phyloP scores from a whole-genome alignment of 1,139 yeast species.

The Magnusiomyces tetraspermus region DNA sequence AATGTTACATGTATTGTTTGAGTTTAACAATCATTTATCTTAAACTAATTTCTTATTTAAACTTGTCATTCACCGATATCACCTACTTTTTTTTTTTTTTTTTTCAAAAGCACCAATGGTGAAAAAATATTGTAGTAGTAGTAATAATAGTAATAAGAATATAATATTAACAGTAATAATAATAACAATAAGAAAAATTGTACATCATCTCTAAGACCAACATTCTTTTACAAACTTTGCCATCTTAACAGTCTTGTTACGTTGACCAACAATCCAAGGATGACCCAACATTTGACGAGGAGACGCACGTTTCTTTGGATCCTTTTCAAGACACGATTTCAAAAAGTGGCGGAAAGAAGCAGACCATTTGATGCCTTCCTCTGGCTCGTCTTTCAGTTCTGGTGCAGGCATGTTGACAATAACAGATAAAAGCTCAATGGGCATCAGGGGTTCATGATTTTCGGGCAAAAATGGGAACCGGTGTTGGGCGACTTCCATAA shows the following conservation, averaged over 20 bases:
- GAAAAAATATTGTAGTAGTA: too few relatives aligned
- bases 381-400: constrained; percentile 64
- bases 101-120: too few relatives aligned
- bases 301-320: constrained; percentile 70
- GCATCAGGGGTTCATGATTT: constrained; percentile 48
- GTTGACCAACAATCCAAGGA: constrained; percentile 83
- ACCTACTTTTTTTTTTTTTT: too few relatives aligned
- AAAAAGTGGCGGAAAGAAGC: constrained; percentile 75
- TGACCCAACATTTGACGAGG: constrained; percentile 88
- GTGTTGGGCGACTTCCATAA: constrained; percentile 87
- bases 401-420: constrained; percentile 76
- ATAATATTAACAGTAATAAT: too few relatives aligned
- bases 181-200: neutral
- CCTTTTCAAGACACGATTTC: constrained; percentile 70
- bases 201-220: constrained; percentile 40
- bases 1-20: too few relatives aligned
- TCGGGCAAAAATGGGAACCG: constrained; percentile 58
- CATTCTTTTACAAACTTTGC: constrained; percentile 72
- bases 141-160: too few relatives aligned
- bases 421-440: constrained; percentile 75
- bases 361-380: constrained; percentile 71
- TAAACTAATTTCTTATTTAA: too few relatives aligned
- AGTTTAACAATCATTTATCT: too few relatives aligned
- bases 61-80: too few relatives aligned
- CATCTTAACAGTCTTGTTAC: constrained; percentile 66